Evolutionary conservation across 306 rosid genomes (phyloP).

Genomic region (Ormosia semicastrata): DNA sequence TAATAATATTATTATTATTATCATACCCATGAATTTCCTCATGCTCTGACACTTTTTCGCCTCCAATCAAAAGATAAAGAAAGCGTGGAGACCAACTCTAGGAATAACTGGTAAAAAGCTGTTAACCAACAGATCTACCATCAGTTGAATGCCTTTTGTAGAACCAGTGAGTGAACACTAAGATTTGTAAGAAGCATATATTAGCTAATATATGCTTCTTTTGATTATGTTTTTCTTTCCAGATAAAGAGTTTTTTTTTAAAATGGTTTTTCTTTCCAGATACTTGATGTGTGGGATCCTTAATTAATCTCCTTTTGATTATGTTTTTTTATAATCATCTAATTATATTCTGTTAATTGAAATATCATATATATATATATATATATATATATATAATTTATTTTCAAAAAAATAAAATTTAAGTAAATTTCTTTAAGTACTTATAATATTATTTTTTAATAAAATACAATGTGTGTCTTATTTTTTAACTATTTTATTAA

Average conservation of each 20-base stretch:
- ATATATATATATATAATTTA: too few relatives aligned
- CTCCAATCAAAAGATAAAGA: not conserved
- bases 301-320: not conserved
- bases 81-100: constrained; percentile 12
- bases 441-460: too few relatives aligned
- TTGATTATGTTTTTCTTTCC: too few relatives aligned
- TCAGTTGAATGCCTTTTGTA: not conserved
- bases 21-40: not conserved
- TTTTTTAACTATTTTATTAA: too few relatives aligned
- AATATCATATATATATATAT: too few relatives aligned
- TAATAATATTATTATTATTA: not conserved
- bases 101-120: constrained; percentile 27
- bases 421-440: too few relatives aligned
- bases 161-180: not conserved
- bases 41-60: not conserved
- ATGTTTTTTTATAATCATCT: not conserved
- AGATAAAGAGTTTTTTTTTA: too few relatives aligned
- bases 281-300: not conserved
- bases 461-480: too few relatives aligned
- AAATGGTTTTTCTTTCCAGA: not conserved
- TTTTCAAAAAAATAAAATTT: too few relatives aligned
- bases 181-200: not conserved
- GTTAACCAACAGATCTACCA: not conserved
- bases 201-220: too few relatives aligned
- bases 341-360: not conserved